These are phyloP conservation scores for Cucumis hystrix DNA, from an alignment of 306 rosid species.

Conservation along the genomic window DNA sequence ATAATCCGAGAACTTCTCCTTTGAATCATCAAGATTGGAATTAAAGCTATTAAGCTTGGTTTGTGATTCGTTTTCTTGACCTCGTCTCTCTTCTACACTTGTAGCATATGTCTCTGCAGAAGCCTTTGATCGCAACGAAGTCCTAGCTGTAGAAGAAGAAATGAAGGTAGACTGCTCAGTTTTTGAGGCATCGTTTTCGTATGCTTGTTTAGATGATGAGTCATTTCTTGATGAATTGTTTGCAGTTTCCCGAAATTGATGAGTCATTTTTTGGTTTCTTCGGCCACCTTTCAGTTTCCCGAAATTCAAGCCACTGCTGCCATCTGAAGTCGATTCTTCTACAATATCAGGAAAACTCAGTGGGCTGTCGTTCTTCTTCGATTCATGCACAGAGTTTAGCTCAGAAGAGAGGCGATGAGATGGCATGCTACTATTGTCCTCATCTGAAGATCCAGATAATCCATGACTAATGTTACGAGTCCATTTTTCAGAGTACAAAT, in stretches of 20 bases:
- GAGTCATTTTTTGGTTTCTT: conserved; percentile 35
- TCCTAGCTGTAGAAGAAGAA: conserved; percentile 17
- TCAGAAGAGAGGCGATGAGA: conserved; percentile 17
- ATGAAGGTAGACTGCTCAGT: conserved; percentile 21
- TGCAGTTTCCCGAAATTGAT: conserved; percentile 30
- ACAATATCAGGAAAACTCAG: conserved; percentile 15
- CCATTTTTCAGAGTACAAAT: conserved; percentile 6
- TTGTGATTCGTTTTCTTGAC: conserved; percentile 9
- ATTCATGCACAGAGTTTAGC: conserved; percentile 10
- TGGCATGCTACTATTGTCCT: conserved; percentile 5
- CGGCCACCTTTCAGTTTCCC: conserved; percentile 71
- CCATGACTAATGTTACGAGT: conserved; percentile 23
- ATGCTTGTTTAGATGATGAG: conserved; percentile 17
- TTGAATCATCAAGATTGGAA: conserved; percentile 12
- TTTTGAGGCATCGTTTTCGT: conserved; percentile 18
- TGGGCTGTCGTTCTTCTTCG: conserved; percentile 5
- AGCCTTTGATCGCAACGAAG: conserved; percentile 22
- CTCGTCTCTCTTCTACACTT: conserved; percentile 21
- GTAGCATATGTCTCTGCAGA: conserved; percentile 23
- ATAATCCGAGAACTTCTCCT: conserved; percentile 15
- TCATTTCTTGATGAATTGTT: conserved; percentile 20
- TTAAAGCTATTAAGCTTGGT: conserved; percentile 16
- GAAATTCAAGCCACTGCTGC: conserved; percentile 34
- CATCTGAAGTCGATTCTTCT: conserved; percentile 21
- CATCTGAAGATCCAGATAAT: conserved; percentile 31